Conservation (phyloP, 2,329 filamentous ascomycete genomes). For the Venturia asperata region DNA sequence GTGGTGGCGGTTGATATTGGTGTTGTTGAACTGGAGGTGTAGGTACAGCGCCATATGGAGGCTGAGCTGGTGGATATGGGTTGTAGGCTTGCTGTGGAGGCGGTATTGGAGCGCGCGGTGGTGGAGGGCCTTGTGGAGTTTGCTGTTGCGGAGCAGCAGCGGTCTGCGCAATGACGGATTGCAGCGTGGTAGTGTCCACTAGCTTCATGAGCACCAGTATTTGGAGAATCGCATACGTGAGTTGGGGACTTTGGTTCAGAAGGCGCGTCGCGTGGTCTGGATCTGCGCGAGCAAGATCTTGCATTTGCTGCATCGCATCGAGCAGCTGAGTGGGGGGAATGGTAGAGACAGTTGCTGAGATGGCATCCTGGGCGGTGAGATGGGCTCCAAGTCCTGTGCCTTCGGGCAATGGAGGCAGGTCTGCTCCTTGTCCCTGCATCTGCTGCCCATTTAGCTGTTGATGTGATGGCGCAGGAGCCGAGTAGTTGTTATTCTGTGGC, state of each 20-base stretch:
- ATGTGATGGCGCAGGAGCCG: constrained; percentile 36
- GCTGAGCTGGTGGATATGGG: constrained; percentile 21
- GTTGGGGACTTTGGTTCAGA: constrained; percentile 80
- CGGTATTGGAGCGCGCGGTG: constrained; percentile 30
- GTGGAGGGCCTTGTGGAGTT: constrained; percentile 20
- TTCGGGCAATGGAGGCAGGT: constrained; percentile 70
- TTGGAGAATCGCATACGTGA: constrained; percentile 93
- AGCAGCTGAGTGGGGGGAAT: constrained; percentile 83
- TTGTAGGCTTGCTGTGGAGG: constrained; percentile 29
- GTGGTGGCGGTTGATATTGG: constrained; percentile 28
- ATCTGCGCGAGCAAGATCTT: constrained; percentile 74
- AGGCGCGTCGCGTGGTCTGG: constrained; percentile 79
- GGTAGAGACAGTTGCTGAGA: constrained; percentile 81
- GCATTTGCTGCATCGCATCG: constrained; percentile 92
- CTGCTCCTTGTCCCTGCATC: constrained; percentile 29
- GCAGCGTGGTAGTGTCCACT: constrained; percentile 75
- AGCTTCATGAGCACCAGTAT: constrained; percentile 87
- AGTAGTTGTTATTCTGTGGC: constrained; percentile 20
- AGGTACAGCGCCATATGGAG: constrained; percentile 31
- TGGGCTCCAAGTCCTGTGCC: constrained; percentile 79
- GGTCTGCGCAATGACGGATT: constrained; percentile 65
- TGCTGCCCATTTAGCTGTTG: constrained; percentile 6
- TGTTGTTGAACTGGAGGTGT: constrained; percentile 44
- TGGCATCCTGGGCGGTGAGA: constrained; percentile 79
- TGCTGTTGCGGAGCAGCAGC: constrained; percentile 25